Conservation (phyloP, 805 yeast genomes). For the Saturnispora besseyi region DNA sequence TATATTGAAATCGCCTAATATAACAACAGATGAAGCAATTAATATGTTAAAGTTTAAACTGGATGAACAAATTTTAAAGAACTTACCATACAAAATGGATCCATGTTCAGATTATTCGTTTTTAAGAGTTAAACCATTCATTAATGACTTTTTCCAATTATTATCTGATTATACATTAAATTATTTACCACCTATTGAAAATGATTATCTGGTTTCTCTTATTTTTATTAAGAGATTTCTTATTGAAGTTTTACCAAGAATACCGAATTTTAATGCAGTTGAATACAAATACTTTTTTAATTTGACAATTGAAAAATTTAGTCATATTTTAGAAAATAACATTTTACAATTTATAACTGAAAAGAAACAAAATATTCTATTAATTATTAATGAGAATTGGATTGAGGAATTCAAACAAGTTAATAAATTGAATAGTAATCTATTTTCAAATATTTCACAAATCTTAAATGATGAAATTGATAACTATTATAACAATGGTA, state of each 20-base stretch:
- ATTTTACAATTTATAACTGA: constrained; percentile 23
- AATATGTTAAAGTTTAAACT: constrained; percentile 40
- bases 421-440: constrained; percentile 25
- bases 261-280: constrained; percentile 57
- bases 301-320: constrained; percentile 28
- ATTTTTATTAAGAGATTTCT: constrained; percentile 52
- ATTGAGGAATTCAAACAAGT: constrained; percentile 20
- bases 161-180: constrained; percentile 66
- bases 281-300: constrained; percentile 41
- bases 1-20: constrained; percentile 44
- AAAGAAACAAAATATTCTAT: constrained; percentile 26
- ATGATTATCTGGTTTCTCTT: constrained; percentile 44
- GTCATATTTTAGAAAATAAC: constrained; percentile 22
- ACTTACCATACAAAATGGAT: constrained; percentile 72
- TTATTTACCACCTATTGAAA: constrained; percentile 64
- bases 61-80: constrained; percentile 31
- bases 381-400: constrained; percentile 28
- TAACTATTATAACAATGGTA: constrained; percentile 19
- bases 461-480: constrained; percentile 23
- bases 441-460: constrained; percentile 21
- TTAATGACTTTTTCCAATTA: constrained; percentile 61
- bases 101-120: constrained; percentile 66
- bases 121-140: constrained; percentile 56
- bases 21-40: constrained; percentile 45
- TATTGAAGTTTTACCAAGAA: constrained; percentile 46